These are phyloP conservation scores for Carex pumila DNA, from an alignment of 176 grass and related monocot species.

Conservation along the genomic window DNA sequence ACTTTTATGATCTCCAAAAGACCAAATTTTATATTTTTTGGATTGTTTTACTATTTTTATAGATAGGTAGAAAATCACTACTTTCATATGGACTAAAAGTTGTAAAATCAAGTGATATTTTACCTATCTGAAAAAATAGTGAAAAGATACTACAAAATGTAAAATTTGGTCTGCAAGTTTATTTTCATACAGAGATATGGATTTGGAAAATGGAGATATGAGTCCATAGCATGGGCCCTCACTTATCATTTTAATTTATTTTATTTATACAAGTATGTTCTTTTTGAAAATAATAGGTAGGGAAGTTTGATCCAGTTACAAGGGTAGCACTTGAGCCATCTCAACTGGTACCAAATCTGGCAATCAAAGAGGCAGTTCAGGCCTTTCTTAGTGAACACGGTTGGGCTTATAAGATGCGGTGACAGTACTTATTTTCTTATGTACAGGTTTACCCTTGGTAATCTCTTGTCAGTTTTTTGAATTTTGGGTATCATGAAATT, in stretches of 20 bases:
- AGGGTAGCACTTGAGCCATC: constrained; percentile 49
- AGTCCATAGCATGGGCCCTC: no score
- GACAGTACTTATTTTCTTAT: constrained; percentile 1
- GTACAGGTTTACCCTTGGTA: background rate
- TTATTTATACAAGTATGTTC: background rate
- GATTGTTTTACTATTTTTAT: no score
- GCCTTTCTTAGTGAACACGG: constrained; percentile 73
- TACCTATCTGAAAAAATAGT: no score
- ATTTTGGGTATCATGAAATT: background rate
- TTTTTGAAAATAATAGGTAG: constrained; percentile 46
- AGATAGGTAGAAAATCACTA: no score
- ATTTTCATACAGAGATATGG: no score
- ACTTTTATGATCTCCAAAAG: no score
- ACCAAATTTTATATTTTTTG: no score
- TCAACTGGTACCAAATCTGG: constrained; percentile 85
- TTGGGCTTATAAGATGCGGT: constrained; percentile 77
- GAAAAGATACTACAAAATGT: no score
- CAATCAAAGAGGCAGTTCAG: constrained; percentile 81
- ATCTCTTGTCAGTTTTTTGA: background rate
- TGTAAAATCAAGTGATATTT: no score
- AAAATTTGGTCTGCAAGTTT: no score
- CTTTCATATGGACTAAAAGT: no score
- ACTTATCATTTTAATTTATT: background rate
- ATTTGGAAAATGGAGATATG: no score
- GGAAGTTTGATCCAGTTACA: constrained; percentile 85